Evolutionary conservation across 2,329 filamentous ascomycete genomes (phyloP).

Genomic region (Pestalotiopsis sp.): DNA sequence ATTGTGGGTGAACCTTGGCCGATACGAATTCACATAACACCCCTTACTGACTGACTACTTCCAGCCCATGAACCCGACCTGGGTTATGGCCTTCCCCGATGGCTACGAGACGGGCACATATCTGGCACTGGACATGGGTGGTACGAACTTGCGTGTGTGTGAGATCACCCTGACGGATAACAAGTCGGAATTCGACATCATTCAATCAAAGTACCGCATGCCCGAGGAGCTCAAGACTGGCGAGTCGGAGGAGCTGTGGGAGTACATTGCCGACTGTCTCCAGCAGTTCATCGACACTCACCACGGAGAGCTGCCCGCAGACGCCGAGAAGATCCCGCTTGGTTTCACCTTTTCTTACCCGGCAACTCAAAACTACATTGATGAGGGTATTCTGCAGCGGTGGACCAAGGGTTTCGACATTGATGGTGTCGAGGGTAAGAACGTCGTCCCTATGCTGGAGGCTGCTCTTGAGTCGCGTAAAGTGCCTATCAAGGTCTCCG

Average conservation of each 20-base stretch:
- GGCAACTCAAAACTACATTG: slow-evolving; percentile 89
- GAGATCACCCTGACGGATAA: slow-evolving; percentile 87
- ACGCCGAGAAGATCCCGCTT: slow-evolving; percentile 68
- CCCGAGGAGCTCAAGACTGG: slow-evolving; percentile 90
- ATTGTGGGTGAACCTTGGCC: slow-evolving; percentile 66
- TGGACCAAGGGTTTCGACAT: slow-evolving; percentile 99
- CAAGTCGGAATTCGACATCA: slow-evolving; percentile 90
- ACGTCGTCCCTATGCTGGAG: slow-evolving; percentile 89
- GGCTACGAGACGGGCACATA: slow-evolving; percentile 87
- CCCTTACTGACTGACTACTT: slow-evolving; percentile 13
- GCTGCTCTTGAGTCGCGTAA: slow-evolving; percentile 72
- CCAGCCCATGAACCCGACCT: slow-evolving; percentile 96
- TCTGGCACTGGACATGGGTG: slow-evolving; percentile 92
- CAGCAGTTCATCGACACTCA: slow-evolving; percentile 89
- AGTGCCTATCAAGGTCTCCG: slow-evolving; percentile 89
- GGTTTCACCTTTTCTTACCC: slow-evolving; percentile 98
- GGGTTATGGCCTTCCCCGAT: slow-evolving; percentile 89
- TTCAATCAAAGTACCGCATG: slow-evolving; percentile 95
- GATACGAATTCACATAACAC: not conserved
- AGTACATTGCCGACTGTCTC: slow-evolving; percentile 91
- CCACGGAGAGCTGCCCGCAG: slow-evolving; percentile 62
- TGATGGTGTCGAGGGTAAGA: slow-evolving; percentile 83
- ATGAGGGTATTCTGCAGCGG: slow-evolving; percentile 87
- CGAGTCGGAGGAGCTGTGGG: slow-evolving; percentile 84
- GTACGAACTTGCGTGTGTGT: slow-evolving; percentile 93